These are phyloP conservation scores for Melaleuca quinquenervia DNA, from an alignment of 345 rosid genomes.

Conservation along the genomic window DNA sequence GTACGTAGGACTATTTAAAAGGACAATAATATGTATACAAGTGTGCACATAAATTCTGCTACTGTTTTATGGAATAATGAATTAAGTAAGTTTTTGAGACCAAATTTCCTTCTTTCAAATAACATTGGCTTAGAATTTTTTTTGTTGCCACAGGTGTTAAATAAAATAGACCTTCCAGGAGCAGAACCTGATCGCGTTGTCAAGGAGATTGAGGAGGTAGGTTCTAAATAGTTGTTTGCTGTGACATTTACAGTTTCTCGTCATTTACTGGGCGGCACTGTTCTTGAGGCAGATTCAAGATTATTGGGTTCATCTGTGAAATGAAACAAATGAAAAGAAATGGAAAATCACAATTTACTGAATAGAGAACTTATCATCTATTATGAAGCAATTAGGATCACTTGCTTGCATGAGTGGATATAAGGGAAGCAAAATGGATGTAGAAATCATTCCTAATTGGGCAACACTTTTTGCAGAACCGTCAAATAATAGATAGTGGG, in stretches of 20 bases:
- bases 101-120: not conserved
- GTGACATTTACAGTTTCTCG: not conserved
- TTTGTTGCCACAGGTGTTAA: conserved; percentile 50
- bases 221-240: not conserved
- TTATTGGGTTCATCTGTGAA: not conserved
- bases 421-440: not conserved
- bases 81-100: not conserved
- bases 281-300: not conserved
- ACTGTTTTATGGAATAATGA: not conserved
- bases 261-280: not conserved
- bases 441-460: not conserved
- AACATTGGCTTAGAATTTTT: not conserved
- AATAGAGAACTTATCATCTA: not conserved
- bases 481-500: not conserved
- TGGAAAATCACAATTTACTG: not conserved
- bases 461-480: not conserved
- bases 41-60: not conserved
- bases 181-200: conserved; percentile 80
- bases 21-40: not conserved
- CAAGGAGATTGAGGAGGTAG: conserved; percentile 94
- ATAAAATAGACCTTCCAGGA: conserved; percentile 98
- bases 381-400: not conserved
- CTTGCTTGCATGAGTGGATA: not conserved
- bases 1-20: not conserved
- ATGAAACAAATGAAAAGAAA: not conserved